Percentiles rank a stretch among this genome's conserved stretches.
These are phyloP conservation scores for Mycena capillaripes DNA, from an alignment of 768 basidiomycete genomes.

Conservation along the genomic window DNA sequence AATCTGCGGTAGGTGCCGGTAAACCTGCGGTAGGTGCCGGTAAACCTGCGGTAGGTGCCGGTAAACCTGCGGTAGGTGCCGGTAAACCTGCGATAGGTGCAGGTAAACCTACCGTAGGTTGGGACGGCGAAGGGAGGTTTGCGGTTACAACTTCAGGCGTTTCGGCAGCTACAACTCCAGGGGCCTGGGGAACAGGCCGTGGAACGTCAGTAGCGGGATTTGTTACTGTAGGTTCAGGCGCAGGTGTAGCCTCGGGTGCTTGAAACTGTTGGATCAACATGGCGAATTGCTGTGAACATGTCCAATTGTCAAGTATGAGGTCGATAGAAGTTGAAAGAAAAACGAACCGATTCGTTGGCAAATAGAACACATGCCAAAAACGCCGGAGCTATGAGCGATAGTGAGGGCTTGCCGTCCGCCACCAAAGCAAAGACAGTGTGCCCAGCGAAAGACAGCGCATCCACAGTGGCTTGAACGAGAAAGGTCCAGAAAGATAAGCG, in stretches of 20 bases:
- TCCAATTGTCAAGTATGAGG: background rate
- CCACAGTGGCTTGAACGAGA: slow-evolving; percentile 81
- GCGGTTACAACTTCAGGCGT: background rate
- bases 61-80: slow-evolving; percentile 32
- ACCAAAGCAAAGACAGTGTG: slow-evolving; percentile 92
- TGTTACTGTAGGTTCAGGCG: slow-evolving; percentile 6
- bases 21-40: slow-evolving; percentile 33
- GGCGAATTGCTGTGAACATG: slow-evolving; percentile 78
- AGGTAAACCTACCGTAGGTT: slow-evolving; percentile 32
- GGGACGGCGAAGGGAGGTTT: slow-evolving; percentile 31
- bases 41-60: slow-evolving; percentile 34
- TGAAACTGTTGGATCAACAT: slow-evolving; percentile 87
- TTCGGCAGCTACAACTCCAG: slow-evolving; percentile 16
- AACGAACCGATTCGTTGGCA: slow-evolving; percentile 84
- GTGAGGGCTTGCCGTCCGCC: slow-evolving; percentile 84
- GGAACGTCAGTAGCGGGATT: slow-evolving; percentile 21
- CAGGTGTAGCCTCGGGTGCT: slow-evolving; percentile 72
- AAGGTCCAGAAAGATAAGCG: slow-evolving; percentile 90
- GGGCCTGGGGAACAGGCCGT: no score
- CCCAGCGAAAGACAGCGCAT: slow-evolving; percentile 88
- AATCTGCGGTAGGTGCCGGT: no score
- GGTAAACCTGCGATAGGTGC: slow-evolving; percentile 31
- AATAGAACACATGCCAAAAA: slow-evolving; percentile 87
- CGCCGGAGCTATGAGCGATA: slow-evolving; percentile 87
- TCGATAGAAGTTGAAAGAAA: background rate